A percentile compares a stretch with the other conserved stretches of the same genome.
phyloP scores from a whole-genome alignment of 208 protist genomes.

The Naegleria lovaniensis region DNA sequence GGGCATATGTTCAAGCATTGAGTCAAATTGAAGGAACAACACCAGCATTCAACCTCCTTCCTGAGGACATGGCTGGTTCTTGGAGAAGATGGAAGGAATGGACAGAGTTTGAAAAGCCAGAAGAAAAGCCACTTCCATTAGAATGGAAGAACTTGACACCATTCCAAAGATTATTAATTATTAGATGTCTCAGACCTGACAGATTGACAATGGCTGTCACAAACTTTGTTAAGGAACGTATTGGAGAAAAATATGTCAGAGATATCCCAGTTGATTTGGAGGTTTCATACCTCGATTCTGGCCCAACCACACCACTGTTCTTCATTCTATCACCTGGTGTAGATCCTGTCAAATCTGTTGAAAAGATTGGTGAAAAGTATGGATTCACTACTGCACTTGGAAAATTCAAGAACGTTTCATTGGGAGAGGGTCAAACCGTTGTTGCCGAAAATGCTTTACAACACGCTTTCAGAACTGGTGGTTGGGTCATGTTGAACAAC shows the following conservation, averaged over 20 bases:
- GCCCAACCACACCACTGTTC: conserved; percentile 89
- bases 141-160: conserved; percentile 85
- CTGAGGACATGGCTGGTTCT: conserved; percentile 35
- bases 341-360: conserved; percentile 88
- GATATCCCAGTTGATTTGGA: conserved; percentile 84
- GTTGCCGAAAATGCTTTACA: conserved; percentile 89
- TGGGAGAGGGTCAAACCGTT: conserved; percentile 96
- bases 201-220: conserved; percentile 86
- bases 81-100: conserved; percentile 43
- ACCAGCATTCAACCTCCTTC: conserved; percentile 37
- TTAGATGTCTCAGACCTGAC: conserved; percentile 91
- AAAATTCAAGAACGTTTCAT: conserved; percentile 89
- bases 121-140: conserved; percentile 61
- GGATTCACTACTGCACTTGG: conserved; percentile 89
- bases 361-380: conserved; percentile 83
- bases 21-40: conserved; percentile 42
- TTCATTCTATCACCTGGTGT: conserved; percentile 98
- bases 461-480: conserved; percentile 76
- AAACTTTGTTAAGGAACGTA: conserved; percentile 77
- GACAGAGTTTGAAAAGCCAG: conserved; percentile 56
- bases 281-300: conserved; percentile 85
- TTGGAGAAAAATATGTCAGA: conserved; percentile 88
- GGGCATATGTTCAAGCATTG: conserved; percentile 40
- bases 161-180: conserved; percentile 90
- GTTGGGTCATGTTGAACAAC: conserved; percentile 96